Percentiles rank a stretch among this genome's conserved stretches.
Conservation (phyloP, 495 filamentous ascomycete species). For the Terfezia boudieri region DNA sequence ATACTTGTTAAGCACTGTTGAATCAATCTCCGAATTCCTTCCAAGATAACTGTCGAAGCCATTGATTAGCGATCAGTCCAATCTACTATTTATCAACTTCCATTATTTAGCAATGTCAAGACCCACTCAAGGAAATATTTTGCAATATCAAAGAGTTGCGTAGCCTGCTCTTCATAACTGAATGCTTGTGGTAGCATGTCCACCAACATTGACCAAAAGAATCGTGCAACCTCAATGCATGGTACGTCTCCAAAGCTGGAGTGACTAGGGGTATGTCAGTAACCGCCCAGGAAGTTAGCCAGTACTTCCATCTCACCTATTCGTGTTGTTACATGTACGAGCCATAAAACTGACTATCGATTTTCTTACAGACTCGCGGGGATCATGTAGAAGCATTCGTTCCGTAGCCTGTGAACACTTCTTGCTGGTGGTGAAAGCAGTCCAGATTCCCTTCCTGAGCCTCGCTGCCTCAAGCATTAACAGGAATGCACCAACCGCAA, state of each 20-base stretch:
- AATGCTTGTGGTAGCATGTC: constrained; percentile 27
- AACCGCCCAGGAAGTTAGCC: no score
- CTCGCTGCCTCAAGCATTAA: constrained; percentile 34
- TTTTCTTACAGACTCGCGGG: background rate
- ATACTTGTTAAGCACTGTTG: constrained; percentile 2
- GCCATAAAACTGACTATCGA: background rate
- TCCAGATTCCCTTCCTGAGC: constrained; percentile 30
- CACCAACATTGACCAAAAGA: constrained; percentile 32
- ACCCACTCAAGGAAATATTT: background rate
- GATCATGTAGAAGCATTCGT: background rate
- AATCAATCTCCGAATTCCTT: background rate
- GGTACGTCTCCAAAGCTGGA: constrained; percentile 5
- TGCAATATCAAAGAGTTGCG: constrained; percentile 33
- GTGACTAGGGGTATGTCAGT: background rate
- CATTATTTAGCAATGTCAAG: no score
- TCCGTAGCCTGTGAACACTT: constrained; percentile 9
- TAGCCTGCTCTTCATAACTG: constrained; percentile 25
- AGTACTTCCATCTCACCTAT: no score
- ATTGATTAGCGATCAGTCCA: background rate
- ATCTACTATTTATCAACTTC: no score
- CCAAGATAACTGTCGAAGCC: background rate
- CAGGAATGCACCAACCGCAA: constrained; percentile 27
- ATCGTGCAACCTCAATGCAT: constrained; percentile 21
- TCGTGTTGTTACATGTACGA: no score
- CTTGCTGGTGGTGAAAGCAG: constrained; percentile 23